Evolutionary conservation across 106 monocot species (phyloP).

Genomic region (Cymbidium sinense): DNA sequence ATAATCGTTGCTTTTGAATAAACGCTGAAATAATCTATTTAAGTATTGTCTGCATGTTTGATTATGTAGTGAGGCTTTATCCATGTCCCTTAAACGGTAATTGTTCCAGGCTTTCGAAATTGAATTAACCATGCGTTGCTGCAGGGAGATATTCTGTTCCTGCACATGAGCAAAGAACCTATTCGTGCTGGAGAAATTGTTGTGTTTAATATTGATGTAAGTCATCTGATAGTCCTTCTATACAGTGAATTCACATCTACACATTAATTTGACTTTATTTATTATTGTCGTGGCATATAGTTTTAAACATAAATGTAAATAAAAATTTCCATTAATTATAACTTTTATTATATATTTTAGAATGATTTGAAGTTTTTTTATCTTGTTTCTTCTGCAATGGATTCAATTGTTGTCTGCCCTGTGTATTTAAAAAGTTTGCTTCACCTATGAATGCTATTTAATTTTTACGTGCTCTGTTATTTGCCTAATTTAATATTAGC

Average conservation of each 20-base stretch:
- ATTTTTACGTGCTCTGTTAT: background rate
- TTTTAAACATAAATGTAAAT: background rate
- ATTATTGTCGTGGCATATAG: background rate
- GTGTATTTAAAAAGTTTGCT: conserved; percentile 1
- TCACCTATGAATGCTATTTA: background rate
- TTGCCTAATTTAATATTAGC: background rate
- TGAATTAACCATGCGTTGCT: background rate
- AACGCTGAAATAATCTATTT: background rate
- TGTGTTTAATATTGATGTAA: conserved; percentile 68
- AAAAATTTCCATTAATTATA: background rate
- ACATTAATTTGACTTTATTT: background rate
- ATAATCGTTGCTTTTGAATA: background rate
- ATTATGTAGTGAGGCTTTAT: background rate
- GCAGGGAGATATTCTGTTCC: conserved; percentile 70
- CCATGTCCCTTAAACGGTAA: background rate
- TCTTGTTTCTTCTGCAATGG: conserved; percentile 1
- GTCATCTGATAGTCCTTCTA: conserved; percentile 11
- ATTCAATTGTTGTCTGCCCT: conserved; percentile 2
- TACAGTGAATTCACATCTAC: background rate
- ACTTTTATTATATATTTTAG: background rate
- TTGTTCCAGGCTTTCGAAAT: background rate
- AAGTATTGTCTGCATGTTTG: background rate
- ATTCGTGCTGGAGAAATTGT: conserved; percentile 72
- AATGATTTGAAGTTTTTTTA: background rate
- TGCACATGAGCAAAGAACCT: conserved; percentile 58